A percentile compares a stretch with the other conserved stretches of the same genome.
Conservation (phyloP, 2,329 filamentous ascomycete species). For the Biscogniauxia mediterranea region DNA sequence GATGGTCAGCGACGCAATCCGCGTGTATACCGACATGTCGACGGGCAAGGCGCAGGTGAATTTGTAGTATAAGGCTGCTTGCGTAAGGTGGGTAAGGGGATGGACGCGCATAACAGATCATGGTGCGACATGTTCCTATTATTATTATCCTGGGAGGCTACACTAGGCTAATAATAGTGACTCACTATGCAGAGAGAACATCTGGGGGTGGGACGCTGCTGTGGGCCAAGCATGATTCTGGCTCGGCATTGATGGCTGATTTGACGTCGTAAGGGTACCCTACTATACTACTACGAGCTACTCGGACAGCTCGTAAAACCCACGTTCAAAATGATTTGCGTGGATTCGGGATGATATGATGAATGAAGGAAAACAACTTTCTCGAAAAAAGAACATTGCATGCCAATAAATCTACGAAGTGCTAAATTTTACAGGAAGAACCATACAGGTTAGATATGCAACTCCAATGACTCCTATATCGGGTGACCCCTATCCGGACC, state of each 20-base stretch:
- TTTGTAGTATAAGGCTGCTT: neutral
- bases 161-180: too few relatives aligned
- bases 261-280: neutral
- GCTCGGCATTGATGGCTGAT: neutral
- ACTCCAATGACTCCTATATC: neutral
- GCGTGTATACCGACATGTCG: slow-evolving; percentile 11
- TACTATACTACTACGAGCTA: too few relatives aligned
- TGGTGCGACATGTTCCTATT: too few relatives aligned
- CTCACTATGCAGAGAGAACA: too few relatives aligned
- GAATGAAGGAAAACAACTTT: too few relatives aligned
- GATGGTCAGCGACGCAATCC: slow-evolving; percentile 23
- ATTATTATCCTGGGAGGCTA: too few relatives aligned
- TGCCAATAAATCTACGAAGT: neutral
- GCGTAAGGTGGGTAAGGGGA: neutral
- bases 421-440: neutral
- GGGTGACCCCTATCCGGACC: neutral
- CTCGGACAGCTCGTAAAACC: too few relatives aligned
- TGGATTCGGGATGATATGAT: neutral
- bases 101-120: too few relatives aligned
- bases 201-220: too few relatives aligned
- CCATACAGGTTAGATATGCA: neutral
- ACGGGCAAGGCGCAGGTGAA: neutral
- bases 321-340: too few relatives aligned
- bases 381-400: neutral
- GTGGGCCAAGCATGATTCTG: neutral